Conservation (phyloP, 306 rosid species). For the Parietaria judaica region DNA sequence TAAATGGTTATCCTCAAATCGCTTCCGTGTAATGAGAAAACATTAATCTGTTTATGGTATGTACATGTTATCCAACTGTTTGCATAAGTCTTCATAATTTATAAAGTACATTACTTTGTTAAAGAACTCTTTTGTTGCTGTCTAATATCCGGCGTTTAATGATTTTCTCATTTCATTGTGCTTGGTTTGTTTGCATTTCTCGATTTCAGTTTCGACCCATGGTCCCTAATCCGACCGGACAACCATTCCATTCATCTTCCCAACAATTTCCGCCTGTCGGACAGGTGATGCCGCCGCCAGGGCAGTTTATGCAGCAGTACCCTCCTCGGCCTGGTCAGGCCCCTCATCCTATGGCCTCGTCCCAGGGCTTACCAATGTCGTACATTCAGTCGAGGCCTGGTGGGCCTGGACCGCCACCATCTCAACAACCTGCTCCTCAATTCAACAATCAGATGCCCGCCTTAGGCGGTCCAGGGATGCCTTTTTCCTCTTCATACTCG, state of each 20-base stretch:
- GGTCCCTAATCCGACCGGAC: constrained; percentile 72
- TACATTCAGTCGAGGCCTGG: constrained; percentile 73
- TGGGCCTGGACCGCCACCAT: constrained; percentile 53
- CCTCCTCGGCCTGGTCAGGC: constrained; percentile 66
- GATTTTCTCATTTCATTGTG: constrained; percentile 9
- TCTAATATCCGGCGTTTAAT: neutral
- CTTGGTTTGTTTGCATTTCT: constrained; percentile 12
- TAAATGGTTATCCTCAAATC: too few species aligned
- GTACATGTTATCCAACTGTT: too few species aligned
- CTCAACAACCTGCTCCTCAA: constrained; percentile 66
- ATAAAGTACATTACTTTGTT: too few species aligned
- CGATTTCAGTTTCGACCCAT: constrained; percentile 64
- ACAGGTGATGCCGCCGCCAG: constrained; percentile 58
- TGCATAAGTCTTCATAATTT: too few species aligned
- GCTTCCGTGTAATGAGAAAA: too few species aligned
- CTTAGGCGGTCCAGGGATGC: constrained; percentile 54
- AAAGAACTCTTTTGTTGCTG: too few species aligned
- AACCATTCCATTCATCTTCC: constrained; percentile 48
- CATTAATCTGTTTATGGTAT: too few species aligned
- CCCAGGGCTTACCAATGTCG: constrained; percentile 57
- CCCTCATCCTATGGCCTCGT: constrained; percentile 45
- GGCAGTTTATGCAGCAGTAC: constrained; percentile 78
- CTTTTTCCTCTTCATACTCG: constrained; percentile 56
- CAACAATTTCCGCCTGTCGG: constrained; percentile 72
- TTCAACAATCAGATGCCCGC: constrained; percentile 66